Base-by-base conservation (phyloP, 2,329 filamentous ascomycete species). In the Hypoxylon sp. region DNA sequence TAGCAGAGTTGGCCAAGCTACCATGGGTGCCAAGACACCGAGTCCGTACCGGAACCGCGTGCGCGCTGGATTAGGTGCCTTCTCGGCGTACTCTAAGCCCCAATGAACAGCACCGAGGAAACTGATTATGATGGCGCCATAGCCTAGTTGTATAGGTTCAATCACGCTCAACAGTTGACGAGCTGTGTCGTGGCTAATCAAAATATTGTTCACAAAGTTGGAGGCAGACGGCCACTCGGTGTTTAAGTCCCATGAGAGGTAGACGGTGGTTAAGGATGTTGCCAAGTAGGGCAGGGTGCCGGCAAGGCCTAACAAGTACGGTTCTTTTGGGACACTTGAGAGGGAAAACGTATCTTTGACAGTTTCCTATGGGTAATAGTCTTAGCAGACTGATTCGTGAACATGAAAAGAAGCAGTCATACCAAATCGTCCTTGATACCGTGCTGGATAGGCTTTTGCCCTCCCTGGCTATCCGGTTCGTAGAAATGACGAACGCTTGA, bases 31-130 rank as follows among this genome's bases (percentile, higher is more conserved):
- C 47, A 92, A 77, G 12, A 97, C 88, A 72, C 94, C 94, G 70
- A 94, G 88, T n/a, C 88, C 88, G 77, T 97, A 97, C 68, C 94
- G 91, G 73, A 88, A 88, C 73, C 91, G 92, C 56, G 92, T 91
- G 61, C 91, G 90, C 67, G 85, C 73, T 0, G 48, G 73, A 73
- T 75, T 87, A 79, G 79, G 90, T 81, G 78, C 84, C 90, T 81
- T 90, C 82, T 86, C 86, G 53, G 91, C 91, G 78, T 90, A 96
- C 80, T 97, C 94, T 16, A 97, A 84, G 60, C 94, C 94, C 95
- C 87, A 97, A 80, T 97, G 95, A 74, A 97, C 90, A 32, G 94
- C 94, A 46, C 95, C 95, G 1, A 97, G 87, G 84, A 97, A 97
- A 27, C 94, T 97, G 73, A 97, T 91, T 74, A 97, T 96, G 62